Evolutionary conservation across 805 yeast species (phyloP), one percentile per base, ranked within the genome.

Genomic region (Schwanniomyces yamadae): DNA sequence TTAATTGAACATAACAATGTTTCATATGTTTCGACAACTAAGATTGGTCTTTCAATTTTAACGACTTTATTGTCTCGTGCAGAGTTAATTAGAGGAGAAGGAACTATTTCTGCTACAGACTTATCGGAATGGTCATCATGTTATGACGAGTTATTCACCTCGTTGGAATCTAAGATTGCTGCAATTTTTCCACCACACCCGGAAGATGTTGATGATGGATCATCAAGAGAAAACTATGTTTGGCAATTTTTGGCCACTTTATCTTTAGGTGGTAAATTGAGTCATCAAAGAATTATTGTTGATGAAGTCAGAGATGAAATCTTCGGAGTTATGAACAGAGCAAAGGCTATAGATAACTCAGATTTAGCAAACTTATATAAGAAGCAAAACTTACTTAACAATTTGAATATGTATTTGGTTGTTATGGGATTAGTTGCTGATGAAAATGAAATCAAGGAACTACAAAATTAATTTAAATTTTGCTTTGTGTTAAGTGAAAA

Each of bases 211-310:
- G 67, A 68, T 35, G 91, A 84, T 52, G 89, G 82, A 46, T 77
- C 89, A 1, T 48, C 63, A 3, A 57, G 62, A 36, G 70, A 63
- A 43, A 63, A 66, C 23, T 89, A 90, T 54, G 88, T 88, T 33
- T 91, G 99, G 99, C 97, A 91, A 66, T 90, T 91, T 55, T 75
- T 91, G 60, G 99, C 99, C 15, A 84, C 96, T 10, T 73, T 91
- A 42, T 91, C 98, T 0, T 69, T 91, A 44, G 91, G 96, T 42
- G 96, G 97, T 45, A 82, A 84, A 56, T 67, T 86, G 49, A 83
- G 83, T 50, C 96, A 90, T 56, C 97, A 91, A 73, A 78, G 96
- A 66, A 79, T 87, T 42, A 84, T 91, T 50, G 95, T 91, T 28
- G 97, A 89, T 59, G 96, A 88, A 57, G 89, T 88, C 18, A 79